Base-by-base conservation (phyloP, 2,329 filamentous ascomycete genomes). In the Colletotrichum magnum region DNA sequence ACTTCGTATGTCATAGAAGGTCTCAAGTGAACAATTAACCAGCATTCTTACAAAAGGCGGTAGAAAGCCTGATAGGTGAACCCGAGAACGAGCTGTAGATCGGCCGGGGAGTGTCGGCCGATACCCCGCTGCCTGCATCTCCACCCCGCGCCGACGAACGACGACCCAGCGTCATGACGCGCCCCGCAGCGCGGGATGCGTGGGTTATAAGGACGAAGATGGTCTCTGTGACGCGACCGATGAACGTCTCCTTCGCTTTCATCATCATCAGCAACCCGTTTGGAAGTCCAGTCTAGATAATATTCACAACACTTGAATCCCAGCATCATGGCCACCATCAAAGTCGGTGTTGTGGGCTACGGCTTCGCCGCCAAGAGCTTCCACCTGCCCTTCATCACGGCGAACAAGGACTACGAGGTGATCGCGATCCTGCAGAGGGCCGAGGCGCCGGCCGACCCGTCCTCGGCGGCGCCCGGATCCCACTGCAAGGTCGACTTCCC, bases 401-500 rank as follows among this genome's bases (percentile, higher is more conserved):
- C 81, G 1, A 84, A 84, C 71, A 77, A 81, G 2, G 82, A 86
- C 53, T 79, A 85, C 15, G 74, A 84, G 53, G 78, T 87, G 36
- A 76, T 83, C 21, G 83, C 84, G 5, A 84, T 87, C 60, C 72
- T 87, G 26, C 85, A 87, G 70, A 81, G 85, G 43, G 81, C 84
- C 1, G 77, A 77, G 68, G 78, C 80, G 0, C 80, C 82, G 1
- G 54, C 68, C 6, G 73, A 77, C n/a, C 73, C 73, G 13, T 66
- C 71, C 3, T 64, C 71, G 2, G 73, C 75, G 1, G 75, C 79
- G 0, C 66, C 73, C 0, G 79, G 79, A 43, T 81, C 79, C 0
- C 84, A 87, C 72, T 87, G 84, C 74, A 85, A 82, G 0, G 74
- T 84, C n/a, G 84, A 87, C 72, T 83, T 81, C 53, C 84, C 85